Base-by-base conservation (phyloP, 2,329 filamentous ascomycete genomes). In the Stachybotrys echinatus region DNA sequence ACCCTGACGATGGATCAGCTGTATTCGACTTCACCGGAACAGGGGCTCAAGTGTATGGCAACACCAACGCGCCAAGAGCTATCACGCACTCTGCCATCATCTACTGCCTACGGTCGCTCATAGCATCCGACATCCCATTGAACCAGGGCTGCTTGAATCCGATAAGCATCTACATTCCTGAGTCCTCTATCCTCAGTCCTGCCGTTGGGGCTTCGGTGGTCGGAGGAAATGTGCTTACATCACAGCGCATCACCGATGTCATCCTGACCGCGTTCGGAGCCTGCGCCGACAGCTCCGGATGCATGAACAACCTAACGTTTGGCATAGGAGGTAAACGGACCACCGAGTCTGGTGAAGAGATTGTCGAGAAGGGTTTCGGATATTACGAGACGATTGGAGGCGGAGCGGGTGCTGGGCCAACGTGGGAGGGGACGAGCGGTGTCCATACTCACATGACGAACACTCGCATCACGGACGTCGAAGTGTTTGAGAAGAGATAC, bases 361-460 rank as follows among this genome's bases (percentile, higher is more conserved):
- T 8, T 7, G 38, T 40, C 6, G 52, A 54, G 7, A 53, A 63
- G 22, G 89, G 89, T 0, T 94, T 94, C 62, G 89, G 89, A 10
- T 94, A 92, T 72, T 92, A 92, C 65, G 89, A 94, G 67, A 92
- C 88, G 6, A 91, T 94, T 54, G 85, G 86, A 0, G 88, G 89
- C 38, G 89, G 89, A 1, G 82, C 79, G 39, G 88, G 88, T 23
- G 89, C 88, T 0, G 88, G 88, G 0, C 79, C 84, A 0, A 74
- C 75, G 14, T 92, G 88, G 88, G 74, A 86, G 52, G 88, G 88
- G 37, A 84, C 85, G 12, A 82, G 75, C 48, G 88, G 87, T 21
- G 87, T 92, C n/a, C 87, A 92, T 63, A 87, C 82, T 2, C 87
- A 92, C 69, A 91, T 92, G 86, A 92, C 89, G 6, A 94, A 94